Conservation (phyloP, 2,329 filamentous ascomycete species). For the Scedosporium boydii region DNA sequence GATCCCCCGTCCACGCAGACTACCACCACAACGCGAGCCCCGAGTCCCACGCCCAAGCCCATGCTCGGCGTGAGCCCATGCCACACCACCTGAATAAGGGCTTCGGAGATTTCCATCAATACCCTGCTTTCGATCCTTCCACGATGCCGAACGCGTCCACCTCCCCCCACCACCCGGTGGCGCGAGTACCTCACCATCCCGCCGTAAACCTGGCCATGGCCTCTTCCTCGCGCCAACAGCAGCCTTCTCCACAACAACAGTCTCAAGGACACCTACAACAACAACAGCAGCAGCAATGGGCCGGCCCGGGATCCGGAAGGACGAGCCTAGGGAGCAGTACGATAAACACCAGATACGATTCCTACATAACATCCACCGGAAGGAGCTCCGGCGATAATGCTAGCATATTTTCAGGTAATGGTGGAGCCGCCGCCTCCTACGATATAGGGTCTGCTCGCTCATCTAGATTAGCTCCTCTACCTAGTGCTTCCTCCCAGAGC, state of each 20-base stretch:
- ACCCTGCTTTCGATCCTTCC: slow-evolving; percentile 60
- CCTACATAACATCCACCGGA: slow-evolving; percentile 49
- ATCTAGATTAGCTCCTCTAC: slow-evolving; percentile 39
- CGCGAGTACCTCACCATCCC: slow-evolving; percentile 47
- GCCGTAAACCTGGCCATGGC: slow-evolving; percentile 61
- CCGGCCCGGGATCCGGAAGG: slow-evolving; percentile 25
- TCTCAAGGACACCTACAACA: slow-evolving; percentile 24
- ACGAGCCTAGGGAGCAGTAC: slow-evolving; percentile 36
- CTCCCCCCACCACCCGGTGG: slow-evolving; percentile 42
- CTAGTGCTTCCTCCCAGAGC: slow-evolving; percentile 46
- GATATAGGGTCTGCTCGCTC: slow-evolving; percentile 30
- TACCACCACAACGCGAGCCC: slow-evolving; percentile 39
- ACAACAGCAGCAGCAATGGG: slow-evolving; percentile 61
- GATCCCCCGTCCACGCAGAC: slow-evolving; percentile 63
- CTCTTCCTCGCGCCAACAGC: slow-evolving; percentile 40
- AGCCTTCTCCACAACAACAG: slow-evolving; percentile 22
- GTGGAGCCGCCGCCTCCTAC: slow-evolving; percentile 27
- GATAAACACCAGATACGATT: slow-evolving; percentile 48
- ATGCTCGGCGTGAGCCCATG: slow-evolving; percentile 59
- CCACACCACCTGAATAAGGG: slow-evolving; percentile 78
- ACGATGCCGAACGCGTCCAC: slow-evolving; percentile 28
- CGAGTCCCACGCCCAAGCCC: slow-evolving; percentile 52
- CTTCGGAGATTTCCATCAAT: slow-evolving; percentile 77
- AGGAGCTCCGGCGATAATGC: slow-evolving; percentile 45
- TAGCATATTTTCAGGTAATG: slow-evolving; percentile 48